A percentile compares a stretch with the other conserved stretches of the same genome.
These are phyloP conservation scores for Trametes cingulata DNA, from an alignment of 768 basidiomycete species.

Conservation along the genomic window DNA sequence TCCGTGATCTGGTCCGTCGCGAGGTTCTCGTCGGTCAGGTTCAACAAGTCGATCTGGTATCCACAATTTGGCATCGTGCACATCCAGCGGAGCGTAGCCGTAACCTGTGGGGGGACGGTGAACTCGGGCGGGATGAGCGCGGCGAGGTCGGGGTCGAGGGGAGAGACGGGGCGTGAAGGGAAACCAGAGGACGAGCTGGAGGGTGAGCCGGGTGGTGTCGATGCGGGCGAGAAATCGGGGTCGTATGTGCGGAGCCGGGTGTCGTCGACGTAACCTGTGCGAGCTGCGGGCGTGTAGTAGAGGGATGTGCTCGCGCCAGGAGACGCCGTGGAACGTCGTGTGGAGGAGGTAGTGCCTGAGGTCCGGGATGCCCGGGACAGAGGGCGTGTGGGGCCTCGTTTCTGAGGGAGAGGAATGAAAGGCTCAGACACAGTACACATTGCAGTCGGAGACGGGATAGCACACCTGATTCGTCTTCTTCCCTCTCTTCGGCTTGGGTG, in stretches of 20 bases:
- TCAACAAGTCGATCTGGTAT: constrained; percentile 48
- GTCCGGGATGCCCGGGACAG: neutral
- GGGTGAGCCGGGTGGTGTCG: constrained; percentile 45
- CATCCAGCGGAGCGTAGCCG: constrained; percentile 50
- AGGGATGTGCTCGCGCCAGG: neutral
- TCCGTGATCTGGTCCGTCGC: neutral
- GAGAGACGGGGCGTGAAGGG: constrained; percentile 28
- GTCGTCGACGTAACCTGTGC: constrained; percentile 9
- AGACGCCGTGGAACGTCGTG: neutral
- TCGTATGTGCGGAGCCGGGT: constrained; percentile 39
- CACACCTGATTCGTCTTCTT: constrained; percentile 1
- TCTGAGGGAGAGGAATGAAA: neutral
- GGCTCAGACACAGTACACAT: neutral
- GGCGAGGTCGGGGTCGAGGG: constrained; percentile 24
- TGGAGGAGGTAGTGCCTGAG: neutral
- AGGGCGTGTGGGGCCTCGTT: neutral
- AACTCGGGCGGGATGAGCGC: constrained; percentile 40
- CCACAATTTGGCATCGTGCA: constrained; percentile 47
- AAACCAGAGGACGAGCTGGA: constrained; percentile 29
- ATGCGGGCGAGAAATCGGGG: constrained; percentile 58
- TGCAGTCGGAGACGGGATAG: neutral
- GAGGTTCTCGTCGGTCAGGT: constrained; percentile 40
- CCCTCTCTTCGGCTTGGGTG: neutral
- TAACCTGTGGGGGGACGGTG: constrained; percentile 36
- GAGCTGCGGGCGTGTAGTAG: neutral